A percentile compares a stretch with the other conserved stretches of the same genome.
Evolutionary conservation across 257 asterid genomes (phyloP).

Genomic region (Solanum etuberosum): DNA sequence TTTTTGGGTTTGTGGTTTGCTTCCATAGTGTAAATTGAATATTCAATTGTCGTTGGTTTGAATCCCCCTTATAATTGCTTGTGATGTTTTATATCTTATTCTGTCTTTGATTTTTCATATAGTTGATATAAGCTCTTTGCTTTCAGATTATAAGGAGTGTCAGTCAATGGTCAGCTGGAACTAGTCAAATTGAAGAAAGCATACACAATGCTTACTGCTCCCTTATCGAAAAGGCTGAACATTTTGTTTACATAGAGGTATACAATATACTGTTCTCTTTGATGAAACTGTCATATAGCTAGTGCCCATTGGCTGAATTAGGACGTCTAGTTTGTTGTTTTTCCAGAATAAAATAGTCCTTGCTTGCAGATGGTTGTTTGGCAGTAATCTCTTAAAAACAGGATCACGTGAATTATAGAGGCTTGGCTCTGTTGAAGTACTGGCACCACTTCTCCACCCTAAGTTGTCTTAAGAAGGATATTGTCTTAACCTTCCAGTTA

Average conservation of each 20-base stretch:
- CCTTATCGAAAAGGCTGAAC: conserved; percentile 87
- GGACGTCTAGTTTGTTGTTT: not conserved
- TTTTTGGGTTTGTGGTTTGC: not conserved
- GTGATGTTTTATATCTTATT: not conserved
- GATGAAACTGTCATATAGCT: not conserved
- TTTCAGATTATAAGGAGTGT: conserved; percentile 84
- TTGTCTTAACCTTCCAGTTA: not conserved
- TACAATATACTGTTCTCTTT: conserved; percentile 2
- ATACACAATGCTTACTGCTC: conserved; percentile 89
- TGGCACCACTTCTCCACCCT: not conserved
- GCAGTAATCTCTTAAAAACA: not conserved
- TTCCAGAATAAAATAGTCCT: not conserved
- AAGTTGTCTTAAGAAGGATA: not conserved
- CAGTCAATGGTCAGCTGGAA: conserved; percentile 98
- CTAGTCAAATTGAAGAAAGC: conserved; percentile 91
- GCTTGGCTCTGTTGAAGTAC: not conserved
- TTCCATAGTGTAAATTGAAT: not conserved
- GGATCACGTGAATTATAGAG: not conserved
- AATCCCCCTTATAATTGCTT: not conserved
- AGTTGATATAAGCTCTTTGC: conserved; percentile 1
- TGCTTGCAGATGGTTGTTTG: not conserved
- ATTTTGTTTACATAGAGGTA: conserved; percentile 85
- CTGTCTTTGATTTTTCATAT: not conserved
- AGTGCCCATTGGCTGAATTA: not conserved
- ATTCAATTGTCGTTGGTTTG: not conserved